Base-by-base conservation (phyloP, 176 grass and related monocot species). In the Oryza meyeriana region DNA sequence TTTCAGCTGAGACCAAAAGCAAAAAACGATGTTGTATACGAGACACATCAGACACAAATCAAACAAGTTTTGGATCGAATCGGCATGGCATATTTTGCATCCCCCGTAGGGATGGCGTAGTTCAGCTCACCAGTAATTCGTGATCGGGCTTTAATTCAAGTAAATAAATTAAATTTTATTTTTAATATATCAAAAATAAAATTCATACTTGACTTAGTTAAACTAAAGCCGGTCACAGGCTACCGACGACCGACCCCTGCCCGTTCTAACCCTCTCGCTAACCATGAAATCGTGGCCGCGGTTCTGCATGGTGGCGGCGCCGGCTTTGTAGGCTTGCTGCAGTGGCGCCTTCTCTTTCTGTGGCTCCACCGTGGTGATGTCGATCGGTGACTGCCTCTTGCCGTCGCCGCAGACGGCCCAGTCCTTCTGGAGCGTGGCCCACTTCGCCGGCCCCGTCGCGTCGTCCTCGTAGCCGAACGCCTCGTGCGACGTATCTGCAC, bases 201-300 rank as follows among this genome's bases (percentile, higher is more conserved):
- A n/a, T n/a, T n/a, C n/a, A n/a, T n/a, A n/a, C n/a, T n/a, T n/a
- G n/a, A n/a, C n/a, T n/a, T n/a, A n/a, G n/a, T n/a, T n/a, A n/a
- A n/a, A n/a, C n/a, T n/a, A n/a, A n/a, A n/a, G n/a, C n/a, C n/a
- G n/a, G n/a, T n/a, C n/a, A n/a, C n/a, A n/a, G n/a, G n/a, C n/a
- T n/a, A n/a, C n/a, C n/a, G n/a, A n/a, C n/a, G n/a, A n/a, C n/a
- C n/a, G n/a, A n/a, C n/a, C n/a, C n/a, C n/a, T n/a, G n/a, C n/a
- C n/a, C n/a, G n/a, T n/a, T n/a, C n/a, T n/a, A n/a, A n/a, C n/a
- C 26, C 22, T 20, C 2, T 22, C 22, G 20, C 82, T 77, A 31
- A 94, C 92, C 64, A 87, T 69, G 61, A 92, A 89, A 59, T 94
- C 94, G 25, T 90, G 92, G 24, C 89, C 94, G 4, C 85, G 82